Evolutionary conservation across 179 eudicot genomes (phyloP).

Genomic region (Nepenthes alata): DNA sequence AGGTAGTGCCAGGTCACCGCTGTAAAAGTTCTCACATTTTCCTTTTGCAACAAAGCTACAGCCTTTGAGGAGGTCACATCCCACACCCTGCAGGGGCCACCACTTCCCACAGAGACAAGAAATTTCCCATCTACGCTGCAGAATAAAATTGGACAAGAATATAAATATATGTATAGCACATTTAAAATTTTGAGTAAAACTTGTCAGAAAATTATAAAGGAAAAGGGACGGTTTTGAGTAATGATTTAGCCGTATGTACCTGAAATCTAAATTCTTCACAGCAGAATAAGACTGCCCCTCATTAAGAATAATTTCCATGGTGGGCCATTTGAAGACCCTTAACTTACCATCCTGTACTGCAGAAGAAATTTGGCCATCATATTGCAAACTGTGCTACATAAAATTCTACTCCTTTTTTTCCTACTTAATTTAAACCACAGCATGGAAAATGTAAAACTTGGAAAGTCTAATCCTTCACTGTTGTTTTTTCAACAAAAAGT

Average conservation of each 20-base stretch:
- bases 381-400: conserved; percentile 11
- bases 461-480: too few relatives aligned
- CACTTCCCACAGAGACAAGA: conserved; percentile 72
- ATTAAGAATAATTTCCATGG: conserved; percentile 54
- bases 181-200: neutral
- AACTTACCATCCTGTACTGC: conserved; percentile 97
- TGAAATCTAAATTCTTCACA: conserved; percentile 84
- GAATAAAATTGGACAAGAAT: conserved; percentile 1
- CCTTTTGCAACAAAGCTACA: conserved; percentile 47
- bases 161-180: neutral
- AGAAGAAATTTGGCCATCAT: conserved; percentile 21
- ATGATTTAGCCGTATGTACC: conserved; percentile 19
- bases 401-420: neutral
- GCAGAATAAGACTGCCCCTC: conserved; percentile 51
- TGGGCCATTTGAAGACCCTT: conserved; percentile 91
- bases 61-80: conserved; percentile 43
- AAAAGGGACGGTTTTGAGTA: neutral
- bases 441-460: neutral
- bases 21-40: conserved; percentile 41
- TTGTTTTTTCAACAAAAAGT: too few relatives aligned
- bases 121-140: conserved; percentile 84
- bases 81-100: conserved; percentile 91
- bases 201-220: neutral
- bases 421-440: neutral
- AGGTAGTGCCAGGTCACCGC: neutral